Evolutionary conservation across 1,139 yeast genomes (phyloP), one percentile per base, ranked within the genome.

Genomic region (Hansenula sp.): DNA sequence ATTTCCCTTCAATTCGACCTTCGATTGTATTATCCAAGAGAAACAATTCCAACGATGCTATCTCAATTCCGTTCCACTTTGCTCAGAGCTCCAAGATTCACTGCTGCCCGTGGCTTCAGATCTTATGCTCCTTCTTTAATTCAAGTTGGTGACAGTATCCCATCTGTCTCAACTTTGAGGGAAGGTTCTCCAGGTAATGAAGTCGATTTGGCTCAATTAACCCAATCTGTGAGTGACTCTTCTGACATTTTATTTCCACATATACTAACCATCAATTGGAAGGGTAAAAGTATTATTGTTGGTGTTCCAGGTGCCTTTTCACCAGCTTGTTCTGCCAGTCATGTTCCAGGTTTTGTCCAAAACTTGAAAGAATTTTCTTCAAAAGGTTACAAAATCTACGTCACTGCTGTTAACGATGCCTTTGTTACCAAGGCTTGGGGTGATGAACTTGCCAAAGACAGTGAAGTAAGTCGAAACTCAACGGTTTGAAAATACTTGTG

Each of bases 301-400:
- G 96, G 95, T 43, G 88, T 89, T 36, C 96, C 96, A 38, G 96
- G 96, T 18, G 96, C 96, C 0, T 89, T 84, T 60, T 84, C 95
- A 3, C 91, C 95, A 38, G 94, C 89, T 1, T 89, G 96, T 64
- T 74, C 91, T 29, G 79, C 83, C 18, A 65, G 76, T 29, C 96
- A 87, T 60, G 77, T 89, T 41, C 96, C 96, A 6, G 95, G 93
- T 5, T 89, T 78, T 65, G 62, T 87, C 56, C 68, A 70, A 48
- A 62, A 72, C 42, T 62, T 74, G 44, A 61, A 70, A 11, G 70
- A 74, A 24, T 80, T 89, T 60, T 70, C 75, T 48, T 72, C 71
- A 34, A 84, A 85, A 67, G 96, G 96, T 10, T 71, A 79, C 65
- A 67, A 52, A 5, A 65, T 89, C 45, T 80, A 72, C 55, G 78